Evolutionary conservation across 768 basidiomycete species (phyloP), one percentile per base, ranked within the genome.

Genomic region (Boletales sp.): DNA sequence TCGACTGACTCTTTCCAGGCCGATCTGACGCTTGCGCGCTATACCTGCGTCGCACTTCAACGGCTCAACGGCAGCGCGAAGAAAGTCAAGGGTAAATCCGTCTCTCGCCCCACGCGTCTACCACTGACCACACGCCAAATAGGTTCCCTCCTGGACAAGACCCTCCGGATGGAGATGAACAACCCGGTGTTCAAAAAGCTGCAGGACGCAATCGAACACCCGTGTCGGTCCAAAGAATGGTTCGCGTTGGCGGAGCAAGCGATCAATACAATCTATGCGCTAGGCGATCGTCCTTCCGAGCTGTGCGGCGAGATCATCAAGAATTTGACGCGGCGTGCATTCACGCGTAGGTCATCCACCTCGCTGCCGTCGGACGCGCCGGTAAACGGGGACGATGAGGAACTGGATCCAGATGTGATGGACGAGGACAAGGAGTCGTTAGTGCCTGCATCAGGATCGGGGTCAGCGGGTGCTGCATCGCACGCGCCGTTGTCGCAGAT

Each of bases 161-260:
- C 84, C 2, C 76, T 90, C 45, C 84, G 95, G 3, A 73, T 93
- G 50, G 84, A 86, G 9, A 97, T 97, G 89, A 84, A 88, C 34
- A 87, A 84, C 55, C 77, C 81, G 0, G 82, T 99, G 38, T 97
- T 99, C 74, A 75, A 74, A 24, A 88, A 88, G 59, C 75, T 99
- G 7, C 82, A 87, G 60, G 84, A 87, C 2, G 77, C 84, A n/a
- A 79, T 97, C 32, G 83, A 92, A 57, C 75, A 82, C 46, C 87
- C 91, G 0, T 89, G 84, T 50, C 79, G 84, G 40, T 86, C 87
- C 17, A 89, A 85, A 57, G 94, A 97, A 50, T 99, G 95, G 95
- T 98, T 99, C 58, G 87, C 87, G 10, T 82, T 98, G 71, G 91
- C 95, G 0, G 97, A 99, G 66, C 95, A 99, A 67, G 90, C 86